Evolutionary conservation across 495 filamentous ascomycete species (phyloP).

Genomic region (Chaetomium fimeti): DNA sequence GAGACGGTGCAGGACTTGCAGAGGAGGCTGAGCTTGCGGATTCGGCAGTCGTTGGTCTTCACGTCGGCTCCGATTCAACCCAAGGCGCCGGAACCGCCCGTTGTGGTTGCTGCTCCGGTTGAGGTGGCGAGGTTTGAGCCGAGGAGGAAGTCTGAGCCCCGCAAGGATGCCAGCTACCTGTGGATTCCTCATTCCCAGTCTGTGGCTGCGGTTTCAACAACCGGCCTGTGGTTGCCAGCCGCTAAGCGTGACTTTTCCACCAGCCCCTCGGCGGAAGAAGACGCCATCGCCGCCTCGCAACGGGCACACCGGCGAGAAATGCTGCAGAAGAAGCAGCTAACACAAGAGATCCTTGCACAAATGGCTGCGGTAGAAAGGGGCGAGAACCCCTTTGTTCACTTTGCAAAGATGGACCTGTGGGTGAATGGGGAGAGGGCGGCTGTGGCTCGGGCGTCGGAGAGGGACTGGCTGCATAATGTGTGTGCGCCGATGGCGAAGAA

Average conservation of each 20-base stretch:
- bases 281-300: constrained; percentile 22
- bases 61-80: background rate
- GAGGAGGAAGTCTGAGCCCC: background rate
- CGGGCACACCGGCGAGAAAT: constrained; percentile 24
- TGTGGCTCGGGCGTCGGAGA: constrained; percentile 5
- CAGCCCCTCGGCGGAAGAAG: constrained; percentile 23
- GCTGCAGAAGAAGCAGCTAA: constrained; percentile 17
- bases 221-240: constrained; percentile 21
- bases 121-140: background rate
- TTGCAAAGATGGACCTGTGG: constrained; percentile 27
- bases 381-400: constrained; percentile 18
- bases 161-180: background rate
- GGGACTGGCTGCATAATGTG: constrained; percentile 24
- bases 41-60: constrained; percentile 26
- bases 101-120: no score
- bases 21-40: constrained; percentile 23
- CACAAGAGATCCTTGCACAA: constrained; percentile 30
- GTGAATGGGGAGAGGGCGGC: constrained; percentile 22
- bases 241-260: background rate
- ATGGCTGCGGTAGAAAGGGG: constrained; percentile 28
- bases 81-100: background rate
- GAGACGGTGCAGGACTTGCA: constrained; percentile 27
- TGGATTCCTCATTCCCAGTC: constrained; percentile 14
- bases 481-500: background rate
- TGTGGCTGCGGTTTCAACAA: background rate